Percentiles rank a stretch among this genome's conserved stretches.
Conservation (phyloP, 2,329 filamentous ascomycete species). For the Epichloe sp. region DNA sequence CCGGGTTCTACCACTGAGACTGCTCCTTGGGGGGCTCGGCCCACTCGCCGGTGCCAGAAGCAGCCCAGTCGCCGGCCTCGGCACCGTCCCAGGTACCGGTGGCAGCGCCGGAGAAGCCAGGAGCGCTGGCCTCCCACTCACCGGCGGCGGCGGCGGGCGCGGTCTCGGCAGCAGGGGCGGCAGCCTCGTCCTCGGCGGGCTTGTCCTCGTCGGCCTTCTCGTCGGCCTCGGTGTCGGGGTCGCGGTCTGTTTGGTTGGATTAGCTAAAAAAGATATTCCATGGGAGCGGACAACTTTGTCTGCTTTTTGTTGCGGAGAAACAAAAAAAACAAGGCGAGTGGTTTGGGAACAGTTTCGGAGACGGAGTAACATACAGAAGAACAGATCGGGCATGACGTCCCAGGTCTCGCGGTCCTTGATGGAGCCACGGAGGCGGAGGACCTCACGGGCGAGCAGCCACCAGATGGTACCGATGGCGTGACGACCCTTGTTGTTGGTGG, state of each 20-base stretch:
- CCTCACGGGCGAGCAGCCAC: constrained; percentile 99
- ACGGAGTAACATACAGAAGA: constrained; percentile 63
- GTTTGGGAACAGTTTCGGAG: neutral
- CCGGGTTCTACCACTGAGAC: constrained; percentile 35
- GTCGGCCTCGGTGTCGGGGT: constrained; percentile 98
- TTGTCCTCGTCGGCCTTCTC: constrained; percentile 94
- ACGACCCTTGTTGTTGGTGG: constrained; percentile 99
- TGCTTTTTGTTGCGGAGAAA: neutral
- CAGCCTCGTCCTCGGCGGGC: constrained; percentile 73
- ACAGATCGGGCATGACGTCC: constrained; percentile 99
- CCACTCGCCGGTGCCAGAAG: constrained; percentile 55
- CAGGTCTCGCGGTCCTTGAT: constrained; percentile 93
- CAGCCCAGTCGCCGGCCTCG: constrained; percentile 50
- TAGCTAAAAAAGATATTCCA: constrained; percentile 6
- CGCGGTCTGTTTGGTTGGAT: constrained; percentile 52
- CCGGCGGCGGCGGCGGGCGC: constrained; percentile 54
- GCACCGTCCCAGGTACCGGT: constrained; percentile 42
- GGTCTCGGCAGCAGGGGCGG: constrained; percentile 61
- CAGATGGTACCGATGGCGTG: constrained; percentile 97
- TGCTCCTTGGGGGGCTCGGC: constrained; percentile 43
- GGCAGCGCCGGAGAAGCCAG: constrained; percentile 51
- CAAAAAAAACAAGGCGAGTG: neutral
- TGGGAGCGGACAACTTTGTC: neutral
- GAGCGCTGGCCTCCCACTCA: constrained; percentile 78
- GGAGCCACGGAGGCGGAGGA: constrained; percentile 95